Base-by-base conservation (phyloP, 495 filamentous ascomycete species). In the Tuber indicum region DNA sequence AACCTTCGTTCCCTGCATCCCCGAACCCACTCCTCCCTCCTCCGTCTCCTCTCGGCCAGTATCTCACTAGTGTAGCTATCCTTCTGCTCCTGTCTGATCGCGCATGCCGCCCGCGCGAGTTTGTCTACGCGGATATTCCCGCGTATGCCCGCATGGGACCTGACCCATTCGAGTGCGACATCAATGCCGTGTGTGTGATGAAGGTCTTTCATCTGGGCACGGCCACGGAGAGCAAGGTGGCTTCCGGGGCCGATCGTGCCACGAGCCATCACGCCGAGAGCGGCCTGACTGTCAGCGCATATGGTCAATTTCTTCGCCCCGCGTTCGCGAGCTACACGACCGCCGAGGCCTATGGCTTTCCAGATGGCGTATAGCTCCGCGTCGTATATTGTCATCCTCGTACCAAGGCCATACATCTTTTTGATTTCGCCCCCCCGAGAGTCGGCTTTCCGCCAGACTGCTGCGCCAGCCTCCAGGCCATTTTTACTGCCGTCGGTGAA, bases 121-220 rank as follows among this genome's bases (percentile, higher is more conserved):
- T 69, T 62, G 17, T 74, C 73, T 4, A 26, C 73, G 23, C 32
- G 23, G n/a, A 62, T 42, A 66, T 74, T 74, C 23, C 73, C 49
- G 4, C n/a, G 47, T 12, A 74, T 43, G 12, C 66, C 46, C 0
- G 46, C 49, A 17, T 74, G 73, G 6, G 36, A 52, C 36, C 44
- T 74, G 36, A 69, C 32, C 73, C 73, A 74, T 16, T 74, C 73
- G 4, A 66, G 47, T 3, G 17, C 19, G 1, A 66, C 32, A 16
- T 42, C 9, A 8, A 69, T 69, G n/a, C 47, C 47, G 26, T 66
- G 12, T 16, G 58, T 32, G 58, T 36, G 58, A 14, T 66, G 5
- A 66, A 66, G 58, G 3, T 66, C 58, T 19, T 47, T 47, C 45
- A 47, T 47, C 45, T 47, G 16, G 16, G 45, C 16, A 19, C 45